phyloP scores from a whole-genome alignment of 2,329 filamentous ascomycete genomes.

The Pyrenochaeta sp. region DNA sequence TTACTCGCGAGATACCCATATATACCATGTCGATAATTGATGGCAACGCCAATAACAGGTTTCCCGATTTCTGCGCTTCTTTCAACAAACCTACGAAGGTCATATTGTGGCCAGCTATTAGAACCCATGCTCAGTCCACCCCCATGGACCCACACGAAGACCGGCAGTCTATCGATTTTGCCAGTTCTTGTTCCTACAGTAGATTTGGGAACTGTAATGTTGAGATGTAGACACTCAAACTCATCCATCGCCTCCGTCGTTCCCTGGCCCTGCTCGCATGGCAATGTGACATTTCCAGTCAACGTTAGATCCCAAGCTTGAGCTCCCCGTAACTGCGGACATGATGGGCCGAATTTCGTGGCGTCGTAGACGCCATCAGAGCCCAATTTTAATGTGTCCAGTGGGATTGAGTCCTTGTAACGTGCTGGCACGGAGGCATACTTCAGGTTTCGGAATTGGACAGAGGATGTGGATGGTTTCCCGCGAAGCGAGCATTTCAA shows the following conservation, averaged over 20 bases:
- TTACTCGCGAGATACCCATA: conserved; percentile 53
- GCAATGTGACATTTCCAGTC: conserved; percentile 23
- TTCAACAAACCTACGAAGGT: conserved; percentile 55
- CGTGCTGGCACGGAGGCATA: conserved; percentile 44
- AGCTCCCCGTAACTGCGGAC: conserved; percentile 44
- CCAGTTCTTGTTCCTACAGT: neutral
- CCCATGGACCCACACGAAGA: conserved; percentile 62
- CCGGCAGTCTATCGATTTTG: conserved; percentile 49
- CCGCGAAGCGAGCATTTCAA: conserved; percentile 27
- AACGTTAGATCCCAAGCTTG: conserved; percentile 39
- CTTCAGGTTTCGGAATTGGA: conserved; percentile 47
- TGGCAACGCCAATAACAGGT: conserved; percentile 53
- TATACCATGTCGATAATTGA: conserved; percentile 45
- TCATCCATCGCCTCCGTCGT: conserved; percentile 38
- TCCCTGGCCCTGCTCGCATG: conserved; percentile 21
- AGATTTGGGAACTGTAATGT: conserved; percentile 41
- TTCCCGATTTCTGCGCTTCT: conserved; percentile 51
- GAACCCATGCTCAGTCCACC: conserved; percentile 60
- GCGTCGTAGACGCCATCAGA: conserved; percentile 35
- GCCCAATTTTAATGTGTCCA: conserved; percentile 11
- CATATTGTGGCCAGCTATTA: conserved; percentile 62
- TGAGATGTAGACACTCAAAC: conserved; percentile 45
- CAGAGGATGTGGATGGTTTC: conserved; percentile 19
- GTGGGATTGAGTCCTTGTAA: conserved; percentile 39
- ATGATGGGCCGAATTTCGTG: conserved; percentile 46